A percentile compares a stretch with the other conserved stretches of the same genome.
Evolutionary conservation across 73 alveolate genomes (phyloP).

Genomic region (Paraurostyla sp.): DNA sequence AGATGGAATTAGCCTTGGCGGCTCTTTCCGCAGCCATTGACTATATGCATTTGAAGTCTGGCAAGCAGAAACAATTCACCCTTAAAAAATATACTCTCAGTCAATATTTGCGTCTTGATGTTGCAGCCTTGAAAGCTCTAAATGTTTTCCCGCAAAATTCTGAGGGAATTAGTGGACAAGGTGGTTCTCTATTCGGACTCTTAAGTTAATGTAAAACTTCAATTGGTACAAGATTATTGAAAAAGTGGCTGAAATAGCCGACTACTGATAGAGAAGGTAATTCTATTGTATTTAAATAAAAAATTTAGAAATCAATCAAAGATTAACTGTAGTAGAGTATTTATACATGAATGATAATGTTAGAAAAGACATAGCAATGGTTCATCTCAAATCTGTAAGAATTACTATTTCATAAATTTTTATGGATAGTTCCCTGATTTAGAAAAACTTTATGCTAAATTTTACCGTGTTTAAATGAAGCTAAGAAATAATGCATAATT

Average conservation of each 20-base stretch:
- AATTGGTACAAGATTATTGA: conserved; percentile 80
- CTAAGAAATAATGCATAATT: conserved; percentile 81
- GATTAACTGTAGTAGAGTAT: conserved; percentile 85
- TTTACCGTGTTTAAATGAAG: conserved; percentile 81
- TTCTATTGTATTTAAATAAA: background rate
- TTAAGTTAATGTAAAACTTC: conserved; percentile 82
- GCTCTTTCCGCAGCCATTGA: conserved; percentile 78
- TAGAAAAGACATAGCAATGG: conserved; percentile 72
- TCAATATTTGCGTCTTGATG: conserved; percentile 81
- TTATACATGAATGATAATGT: conserved; percentile 72
- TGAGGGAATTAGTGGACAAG: conserved; percentile 65
- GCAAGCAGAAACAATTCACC: conserved; percentile 68
- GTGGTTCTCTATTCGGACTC: conserved; percentile 74
- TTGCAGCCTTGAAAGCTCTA: conserved; percentile 90
- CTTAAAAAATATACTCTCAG: conserved; percentile 74
- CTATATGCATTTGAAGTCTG: conserved; percentile 61
- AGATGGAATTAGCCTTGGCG: conserved; percentile 73
- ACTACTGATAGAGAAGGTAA: conserved; percentile 75
- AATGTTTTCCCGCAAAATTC: conserved; percentile 80
- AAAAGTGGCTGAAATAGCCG: conserved; percentile 91
- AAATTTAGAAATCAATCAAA: conserved; percentile 70
- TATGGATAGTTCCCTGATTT: conserved; percentile 79
- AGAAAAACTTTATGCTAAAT: conserved; percentile 84
- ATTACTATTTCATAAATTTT: background rate
- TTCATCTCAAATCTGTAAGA: conserved; percentile 66